Base-by-base conservation (phyloP, 352 stramenopile species). In the Pythium brachiatum region DNA sequence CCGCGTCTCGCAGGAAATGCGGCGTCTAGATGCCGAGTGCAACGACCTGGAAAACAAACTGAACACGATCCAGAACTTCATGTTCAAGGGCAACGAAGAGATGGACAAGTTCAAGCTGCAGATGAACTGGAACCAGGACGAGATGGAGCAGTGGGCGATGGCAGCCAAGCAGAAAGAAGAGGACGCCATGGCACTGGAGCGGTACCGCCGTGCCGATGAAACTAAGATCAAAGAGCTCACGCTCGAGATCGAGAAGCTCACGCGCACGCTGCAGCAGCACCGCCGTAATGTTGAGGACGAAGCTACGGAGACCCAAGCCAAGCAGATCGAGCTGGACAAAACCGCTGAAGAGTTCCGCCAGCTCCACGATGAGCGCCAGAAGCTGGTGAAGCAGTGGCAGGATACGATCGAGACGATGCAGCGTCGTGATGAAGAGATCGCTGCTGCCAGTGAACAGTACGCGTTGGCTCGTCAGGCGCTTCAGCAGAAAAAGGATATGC, bases 91-190 rank as follows among this genome's bases (percentile, higher is more conserved):
- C 31, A 97, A 98, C 58, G 92, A 98, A 53, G 79, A 90, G 51
- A 96, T 98, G 83, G 96, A 99, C 71, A 83, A 89, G 59, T 98
- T 98, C 65, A 98, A 97, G 72, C 75, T 97, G 21, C 84, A 98
- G 81, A 98, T 98, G 88, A 98, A 98, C 77, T 98, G 92, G 92
- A 99, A 98, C 73, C 96, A 99, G 68, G 95, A 98, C 60, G 94
- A 99, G 68, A 92, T 99, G 65, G 94, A 99, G 76, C 94, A 98
- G 76, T 99, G 96, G 96, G 84, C 93, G 7, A 86, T 97, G 66
- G 94, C 96, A 25, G 89, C 92, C 20, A 93, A 93, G 63, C 96
- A 99, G 64, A 99, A 98, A 58, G 96, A 99, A 61, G 95, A 98
- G 46, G 96, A 99, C 70, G 87, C 91, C 29, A 69, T 97, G 38